phyloP scores from a whole-genome alignment of 2,329 filamentous ascomycete species.

The Graphilbum fragrans region DNA sequence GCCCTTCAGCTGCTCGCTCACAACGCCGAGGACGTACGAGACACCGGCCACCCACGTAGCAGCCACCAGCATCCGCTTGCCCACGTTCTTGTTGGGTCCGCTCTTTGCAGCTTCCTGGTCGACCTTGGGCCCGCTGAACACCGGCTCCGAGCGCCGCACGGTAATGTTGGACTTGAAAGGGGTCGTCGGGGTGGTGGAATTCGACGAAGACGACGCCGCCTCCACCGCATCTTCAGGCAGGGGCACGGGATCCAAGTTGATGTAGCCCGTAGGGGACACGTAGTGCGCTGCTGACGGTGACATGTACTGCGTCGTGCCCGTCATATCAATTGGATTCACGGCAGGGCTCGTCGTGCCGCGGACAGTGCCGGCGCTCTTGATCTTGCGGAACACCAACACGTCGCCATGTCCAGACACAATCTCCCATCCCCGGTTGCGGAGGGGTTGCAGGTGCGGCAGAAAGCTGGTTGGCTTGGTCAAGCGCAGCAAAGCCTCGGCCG shows the following conservation, averaged over 20 bases:
- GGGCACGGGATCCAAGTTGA: constrained; percentile 42
- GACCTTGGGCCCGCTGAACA: constrained; percentile 28
- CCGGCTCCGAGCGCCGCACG: constrained; percentile 31
- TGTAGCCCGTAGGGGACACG: constrained; percentile 52
- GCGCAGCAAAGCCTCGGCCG: constrained; percentile 46
- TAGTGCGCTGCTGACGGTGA: constrained; percentile 40
- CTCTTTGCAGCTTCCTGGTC: background rate
- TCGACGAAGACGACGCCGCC: background rate
- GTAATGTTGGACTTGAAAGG: constrained; percentile 29
- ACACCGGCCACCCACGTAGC: constrained; percentile 41
- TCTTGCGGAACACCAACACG: constrained; percentile 55
- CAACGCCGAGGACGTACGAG: constrained; percentile 45
- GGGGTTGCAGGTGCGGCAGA: constrained; percentile 46
- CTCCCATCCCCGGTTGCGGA: constrained; percentile 52
- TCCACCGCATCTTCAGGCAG: constrained; percentile 9
- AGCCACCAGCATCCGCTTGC: constrained; percentile 37
- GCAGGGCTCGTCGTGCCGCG: background rate
- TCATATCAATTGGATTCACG: constrained; percentile 50
- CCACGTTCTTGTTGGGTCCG: constrained; percentile 16
- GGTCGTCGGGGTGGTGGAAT: background rate
- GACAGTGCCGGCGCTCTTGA: constrained; percentile 20
- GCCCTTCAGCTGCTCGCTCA: constrained; percentile 41
- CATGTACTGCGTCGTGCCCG: constrained; percentile 24
- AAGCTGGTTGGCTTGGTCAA: constrained; percentile 54
- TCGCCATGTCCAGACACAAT: constrained; percentile 52